Conservation (phyloP, 83 land plant species). For the Larix sibirica region DNA sequence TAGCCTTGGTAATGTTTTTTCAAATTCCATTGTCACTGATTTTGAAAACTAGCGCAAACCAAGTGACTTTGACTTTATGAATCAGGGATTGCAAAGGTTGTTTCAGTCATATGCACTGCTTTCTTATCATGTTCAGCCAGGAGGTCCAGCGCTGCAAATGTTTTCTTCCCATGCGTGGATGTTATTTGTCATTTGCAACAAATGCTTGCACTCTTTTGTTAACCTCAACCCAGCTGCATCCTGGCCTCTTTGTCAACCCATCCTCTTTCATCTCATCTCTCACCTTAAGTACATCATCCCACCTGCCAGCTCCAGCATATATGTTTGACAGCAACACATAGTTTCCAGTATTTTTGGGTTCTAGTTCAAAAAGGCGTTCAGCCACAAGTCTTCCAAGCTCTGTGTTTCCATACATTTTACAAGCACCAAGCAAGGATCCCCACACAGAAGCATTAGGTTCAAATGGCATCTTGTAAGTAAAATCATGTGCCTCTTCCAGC, state of each 20-base stretch:
- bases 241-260: constrained; percentile 40
- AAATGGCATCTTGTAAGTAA: constrained; percentile 61
- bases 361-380: constrained; percentile 37
- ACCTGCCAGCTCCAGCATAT: constrained; percentile 43
- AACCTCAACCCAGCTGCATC: constrained; percentile 33
- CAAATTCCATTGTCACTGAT: too few relatives aligned
- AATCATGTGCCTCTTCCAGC: constrained; percentile 58
- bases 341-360: not conserved
- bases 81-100: too few relatives aligned
- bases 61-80: too few relatives aligned
- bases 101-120: too few relatives aligned
- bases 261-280: constrained; percentile 33
- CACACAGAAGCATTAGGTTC: constrained; percentile 52
- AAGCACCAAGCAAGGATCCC: constrained; percentile 57
- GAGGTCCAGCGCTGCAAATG: too few relatives aligned
- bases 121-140: too few relatives aligned
- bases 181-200: not conserved
- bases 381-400: constrained; percentile 60
- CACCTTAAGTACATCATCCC: constrained; percentile 49
- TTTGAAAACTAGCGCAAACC: too few relatives aligned
- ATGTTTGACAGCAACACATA: constrained; percentile 32
- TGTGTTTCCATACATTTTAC: constrained; percentile 45
- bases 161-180: not conserved
- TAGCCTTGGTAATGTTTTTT: too few relatives aligned
- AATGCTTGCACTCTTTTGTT: not conserved